Percentiles rank a stretch among this genome's conserved stretches.
These are phyloP conservation scores for Trichophyton verrucosum DNA, from an alignment of 2,329 filamentous ascomycete species.

Conservation along the genomic window DNA sequence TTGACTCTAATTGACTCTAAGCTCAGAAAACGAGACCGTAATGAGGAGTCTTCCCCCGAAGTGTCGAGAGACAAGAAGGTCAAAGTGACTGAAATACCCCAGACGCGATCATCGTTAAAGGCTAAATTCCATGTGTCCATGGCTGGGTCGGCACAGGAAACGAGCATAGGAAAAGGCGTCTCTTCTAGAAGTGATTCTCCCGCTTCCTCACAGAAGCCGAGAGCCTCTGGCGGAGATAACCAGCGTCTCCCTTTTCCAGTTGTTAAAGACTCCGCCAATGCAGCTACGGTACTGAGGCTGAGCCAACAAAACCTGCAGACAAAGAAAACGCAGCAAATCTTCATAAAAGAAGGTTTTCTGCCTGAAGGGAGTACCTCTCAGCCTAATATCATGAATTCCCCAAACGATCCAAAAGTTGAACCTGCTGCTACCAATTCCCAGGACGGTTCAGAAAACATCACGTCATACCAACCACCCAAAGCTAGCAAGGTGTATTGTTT, in stretches of 20 bases:
- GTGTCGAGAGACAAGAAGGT: not conserved
- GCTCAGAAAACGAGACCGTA: not conserved
- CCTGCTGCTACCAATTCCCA: no score
- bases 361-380: not conserved
- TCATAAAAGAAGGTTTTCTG: not conserved
- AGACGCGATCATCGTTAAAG: constrained; percentile 14
- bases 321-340: constrained; percentile 27
- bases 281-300: constrained; percentile 49
- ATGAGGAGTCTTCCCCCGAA: not conserved
- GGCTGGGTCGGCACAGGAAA: not conserved
- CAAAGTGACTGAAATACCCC: constrained; percentile 5
- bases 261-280: constrained; percentile 63
- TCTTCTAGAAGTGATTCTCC: not conserved
- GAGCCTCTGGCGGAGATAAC: constrained; percentile 21
- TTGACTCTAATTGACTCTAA: constrained; percentile 15
- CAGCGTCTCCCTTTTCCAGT: constrained; percentile 54
- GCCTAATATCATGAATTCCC: no score
- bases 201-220: constrained; percentile 17
- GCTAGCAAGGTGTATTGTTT: constrained; percentile 19
- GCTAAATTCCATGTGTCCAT: constrained; percentile 7
- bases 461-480: constrained; percentile 19
- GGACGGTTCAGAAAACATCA: not conserved
- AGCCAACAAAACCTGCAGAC: constrained; percentile 53
- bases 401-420: not conserved
- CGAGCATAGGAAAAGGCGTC: not conserved